A percentile compares a stretch with the other conserved stretches of the same genome.
Evolutionary conservation across 1,284 basidiomycete species (phyloP).

Genomic region (Macrocybe sp.): DNA sequence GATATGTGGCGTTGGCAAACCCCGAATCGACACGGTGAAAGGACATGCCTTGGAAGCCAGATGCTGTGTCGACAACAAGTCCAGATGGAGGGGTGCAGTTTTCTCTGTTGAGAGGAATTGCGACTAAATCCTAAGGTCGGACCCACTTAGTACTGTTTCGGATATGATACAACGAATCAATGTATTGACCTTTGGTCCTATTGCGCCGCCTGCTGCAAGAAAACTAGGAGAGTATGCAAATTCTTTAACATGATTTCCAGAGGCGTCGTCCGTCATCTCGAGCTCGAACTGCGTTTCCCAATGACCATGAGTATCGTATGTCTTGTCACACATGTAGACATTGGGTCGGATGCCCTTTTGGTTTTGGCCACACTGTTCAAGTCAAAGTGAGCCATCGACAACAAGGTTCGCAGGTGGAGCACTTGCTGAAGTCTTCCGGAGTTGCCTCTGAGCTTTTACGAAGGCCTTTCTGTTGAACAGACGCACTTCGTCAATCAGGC

Average conservation of each 20-base stretch:
- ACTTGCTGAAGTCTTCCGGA: slow-evolving; percentile 19
- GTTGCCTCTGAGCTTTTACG: slow-evolving; percentile 18
- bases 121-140: slow-evolving; percentile 22
- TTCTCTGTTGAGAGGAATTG: slow-evolving; percentile 23
- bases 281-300: slow-evolving; percentile 23
- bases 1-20: background rate
- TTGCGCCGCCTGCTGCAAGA: slow-evolving; percentile 8
- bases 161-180: background rate
- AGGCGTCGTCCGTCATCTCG: slow-evolving; percentile 9
- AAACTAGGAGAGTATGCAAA: slow-evolving; percentile 26
- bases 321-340: slow-evolving; percentile 15
- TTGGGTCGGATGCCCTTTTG: slow-evolving; percentile 5
- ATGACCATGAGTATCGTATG: slow-evolving; percentile 17
- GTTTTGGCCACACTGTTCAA: slow-evolving; percentile 10
- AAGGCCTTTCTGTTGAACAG: slow-evolving; percentile 25
- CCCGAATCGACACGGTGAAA: background rate
- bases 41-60: background rate
- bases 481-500: slow-evolving; percentile 23
- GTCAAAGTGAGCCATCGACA: background rate
- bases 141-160: background rate
- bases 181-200: slow-evolving; percentile 22
- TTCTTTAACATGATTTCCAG: slow-evolving; percentile 12
- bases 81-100: slow-evolving; percentile 9
- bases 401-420: background rate
- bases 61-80: background rate